A percentile compares a stretch with the other conserved stretches of the same genome.
Conservation (phyloP, 1,139 yeast species). For the Pneumocystis canis region DNA sequence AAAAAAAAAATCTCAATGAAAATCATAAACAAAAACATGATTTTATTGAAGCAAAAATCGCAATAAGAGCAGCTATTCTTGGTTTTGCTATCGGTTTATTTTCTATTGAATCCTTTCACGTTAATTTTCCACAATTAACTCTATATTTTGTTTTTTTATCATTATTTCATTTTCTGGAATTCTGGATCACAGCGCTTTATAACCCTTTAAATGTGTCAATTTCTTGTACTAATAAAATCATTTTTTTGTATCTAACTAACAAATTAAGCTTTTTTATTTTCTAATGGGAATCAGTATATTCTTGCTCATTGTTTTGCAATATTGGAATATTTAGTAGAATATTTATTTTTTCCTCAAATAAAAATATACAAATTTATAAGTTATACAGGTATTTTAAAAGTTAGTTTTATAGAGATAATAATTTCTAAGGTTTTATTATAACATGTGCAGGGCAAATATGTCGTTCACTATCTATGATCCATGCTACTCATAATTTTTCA, state of each 20-base stretch:
- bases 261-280: constrained; percentile 44
- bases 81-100: constrained; percentile 16
- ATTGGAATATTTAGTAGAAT: constrained; percentile 33
- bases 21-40: neutral
- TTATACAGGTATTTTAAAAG: constrained; percentile 1
- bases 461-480: constrained; percentile 68
- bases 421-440: constrained; percentile 32
- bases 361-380: constrained; percentile 15
- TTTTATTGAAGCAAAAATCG: constrained; percentile 13
- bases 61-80: constrained; percentile 16
- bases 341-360: constrained; percentile 26
- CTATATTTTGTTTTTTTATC: constrained; percentile 41
- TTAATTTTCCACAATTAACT: constrained; percentile 23
- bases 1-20: neutral
- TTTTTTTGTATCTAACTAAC: neutral
- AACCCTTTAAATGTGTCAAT: constrained; percentile 52
- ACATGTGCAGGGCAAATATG: constrained; percentile 47
- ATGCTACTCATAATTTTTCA: constrained; percentile 78
- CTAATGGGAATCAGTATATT: constrained; percentile 54
- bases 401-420: neutral
- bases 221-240: constrained; percentile 29
- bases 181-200: constrained; percentile 57
- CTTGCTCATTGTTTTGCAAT: constrained; percentile 46
- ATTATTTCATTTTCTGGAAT: constrained; percentile 69
- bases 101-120: constrained; percentile 7